Conservation (phyloP, 2,329 filamentous ascomycete species). For the Diplocarpon rosae region DNA sequence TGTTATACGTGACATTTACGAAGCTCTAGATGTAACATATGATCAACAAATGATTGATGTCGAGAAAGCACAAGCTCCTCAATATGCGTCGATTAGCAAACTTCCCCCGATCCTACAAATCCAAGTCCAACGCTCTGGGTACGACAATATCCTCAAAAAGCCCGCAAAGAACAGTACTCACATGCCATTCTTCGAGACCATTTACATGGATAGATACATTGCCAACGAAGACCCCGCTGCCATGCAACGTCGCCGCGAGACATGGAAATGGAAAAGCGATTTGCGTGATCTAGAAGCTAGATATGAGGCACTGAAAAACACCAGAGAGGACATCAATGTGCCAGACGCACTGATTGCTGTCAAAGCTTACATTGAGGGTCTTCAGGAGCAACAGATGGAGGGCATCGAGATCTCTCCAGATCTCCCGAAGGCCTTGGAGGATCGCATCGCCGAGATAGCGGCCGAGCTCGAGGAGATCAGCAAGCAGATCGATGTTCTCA, state of each 20-base stretch:
- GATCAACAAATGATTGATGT: conserved; percentile 66
- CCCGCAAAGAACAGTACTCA: conserved; percentile 66
- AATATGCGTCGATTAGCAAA: conserved; percentile 62
- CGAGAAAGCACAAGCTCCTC: conserved; percentile 44
- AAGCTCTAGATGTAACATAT: conserved; percentile 76
- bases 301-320: conserved; percentile 20
- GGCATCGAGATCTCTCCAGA: conserved; percentile 32
- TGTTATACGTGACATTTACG: conserved; percentile 56
- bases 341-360: conserved; percentile 22
- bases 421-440: conserved; percentile 33
- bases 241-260: conserved; percentile 52
- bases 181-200: conserved; percentile 65
- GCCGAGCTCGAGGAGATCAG: conserved; percentile 35
- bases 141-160: conserved; percentile 47
- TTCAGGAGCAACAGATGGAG: conserved; percentile 32
- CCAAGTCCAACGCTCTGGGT: conserved; percentile 74
- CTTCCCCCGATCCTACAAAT: conserved; percentile 81
- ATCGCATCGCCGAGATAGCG: conserved; percentile 33
- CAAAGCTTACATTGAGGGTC: conserved; percentile 32
- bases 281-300: conserved; percentile 42
- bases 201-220: conserved; percentile 86
- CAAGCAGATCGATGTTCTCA: conserved; percentile 36
- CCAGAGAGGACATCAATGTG: conserved; percentile 19
- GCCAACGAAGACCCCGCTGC: conserved; percentile 49
- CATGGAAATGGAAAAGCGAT: conserved; percentile 64